Percentiles rank a stretch among this genome's conserved stretches.
Conservation (phyloP, 805 yeast genomes). For the Myxozyma neotropica region DNA sequence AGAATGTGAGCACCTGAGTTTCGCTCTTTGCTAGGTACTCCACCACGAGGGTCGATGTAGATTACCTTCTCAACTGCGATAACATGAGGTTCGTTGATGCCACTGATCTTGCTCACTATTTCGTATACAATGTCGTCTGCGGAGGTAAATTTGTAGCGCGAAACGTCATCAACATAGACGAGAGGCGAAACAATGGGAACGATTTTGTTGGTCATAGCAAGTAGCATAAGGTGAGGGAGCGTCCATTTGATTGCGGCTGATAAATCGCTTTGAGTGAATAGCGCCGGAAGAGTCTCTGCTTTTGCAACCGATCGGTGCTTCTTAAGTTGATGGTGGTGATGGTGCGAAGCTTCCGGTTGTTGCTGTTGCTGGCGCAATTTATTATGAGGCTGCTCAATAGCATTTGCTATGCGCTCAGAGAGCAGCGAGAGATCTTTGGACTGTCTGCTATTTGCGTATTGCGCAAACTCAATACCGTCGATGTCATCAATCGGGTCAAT, state of each 20-base stretch:
- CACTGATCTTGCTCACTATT: constrained; percentile 45
- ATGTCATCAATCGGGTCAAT: constrained; percentile 49
- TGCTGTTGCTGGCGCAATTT: neutral
- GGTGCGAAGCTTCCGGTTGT: neutral
- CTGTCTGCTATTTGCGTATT: constrained; percentile 1
- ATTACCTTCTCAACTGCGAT: constrained; percentile 77
- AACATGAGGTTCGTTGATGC: constrained; percentile 36
- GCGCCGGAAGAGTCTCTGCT: constrained; percentile 18
- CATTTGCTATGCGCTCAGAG: constrained; percentile 10
- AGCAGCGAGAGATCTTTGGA: constrained; percentile 17
- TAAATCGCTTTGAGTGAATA: constrained; percentile 11
- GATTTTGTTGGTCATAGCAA: constrained; percentile 49
- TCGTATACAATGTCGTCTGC: constrained; percentile 49
- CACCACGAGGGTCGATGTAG: constrained; percentile 80
- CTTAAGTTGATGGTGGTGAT: neutral
- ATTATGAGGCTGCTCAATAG: constrained; percentile 14
- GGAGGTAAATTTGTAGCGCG: constrained; percentile 45
- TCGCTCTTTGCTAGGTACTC: constrained; percentile 86
- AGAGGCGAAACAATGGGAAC: constrained; percentile 64
- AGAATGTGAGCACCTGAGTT: constrained; percentile 78
- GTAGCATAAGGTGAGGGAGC: constrained; percentile 40
- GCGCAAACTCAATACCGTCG: constrained; percentile 20
- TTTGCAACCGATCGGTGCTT: constrained; percentile 6
- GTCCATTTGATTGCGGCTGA: constrained; percentile 8
- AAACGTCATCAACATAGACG: constrained; percentile 59